A percentile compares a stretch with the other conserved stretches of the same genome.
These are phyloP conservation scores for Umbelopsis isabellina DNA, from an alignment of 192 early-diverging fungal species.

Conservation along the genomic window DNA sequence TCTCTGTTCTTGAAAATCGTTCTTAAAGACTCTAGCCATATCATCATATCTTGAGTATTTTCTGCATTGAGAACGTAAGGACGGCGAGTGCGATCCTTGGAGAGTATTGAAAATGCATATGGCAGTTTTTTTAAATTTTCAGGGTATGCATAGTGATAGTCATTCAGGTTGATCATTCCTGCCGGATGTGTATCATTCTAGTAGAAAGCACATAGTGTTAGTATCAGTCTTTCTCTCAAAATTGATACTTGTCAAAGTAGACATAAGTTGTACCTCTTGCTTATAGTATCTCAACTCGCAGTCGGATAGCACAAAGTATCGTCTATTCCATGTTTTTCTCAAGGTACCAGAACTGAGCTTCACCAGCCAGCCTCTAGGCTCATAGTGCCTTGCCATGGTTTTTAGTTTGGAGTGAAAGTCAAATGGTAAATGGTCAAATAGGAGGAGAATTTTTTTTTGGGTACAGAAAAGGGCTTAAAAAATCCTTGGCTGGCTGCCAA, in stretches of 20 bases:
- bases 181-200: conserved; percentile 19
- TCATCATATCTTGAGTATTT: conserved; percentile 14
- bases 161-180: conserved; percentile 14
- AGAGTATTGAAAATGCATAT: conserved; percentile 9
- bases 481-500: too few species aligned
- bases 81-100: not conserved
- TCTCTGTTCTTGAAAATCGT: conserved; percentile 4
- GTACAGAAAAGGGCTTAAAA: too few species aligned
- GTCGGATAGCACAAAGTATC: conserved; percentile 22
- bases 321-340: conserved; percentile 11
- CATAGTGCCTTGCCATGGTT: conserved; percentile 18
- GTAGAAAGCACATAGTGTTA: not conserved
- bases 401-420: not conserved
- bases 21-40: conserved; percentile 14
- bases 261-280: conserved; percentile 11
- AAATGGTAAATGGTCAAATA: not conserved
- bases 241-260: not conserved
- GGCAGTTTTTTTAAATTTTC: not conserved
- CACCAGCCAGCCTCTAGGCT: conserved; percentile 17
- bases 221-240: not conserved
- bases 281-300: conserved; percentile 23
- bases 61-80: conserved; percentile 19
- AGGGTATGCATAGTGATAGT: conserved; percentile 11
- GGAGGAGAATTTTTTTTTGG: not conserved
- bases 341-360: conserved; percentile 19